Percentiles rank a stretch among this genome's conserved stretches.
Conservation (phyloP, 1,284 basidiomycete genomes). For the Cryptococcus maquisensis region DNA sequence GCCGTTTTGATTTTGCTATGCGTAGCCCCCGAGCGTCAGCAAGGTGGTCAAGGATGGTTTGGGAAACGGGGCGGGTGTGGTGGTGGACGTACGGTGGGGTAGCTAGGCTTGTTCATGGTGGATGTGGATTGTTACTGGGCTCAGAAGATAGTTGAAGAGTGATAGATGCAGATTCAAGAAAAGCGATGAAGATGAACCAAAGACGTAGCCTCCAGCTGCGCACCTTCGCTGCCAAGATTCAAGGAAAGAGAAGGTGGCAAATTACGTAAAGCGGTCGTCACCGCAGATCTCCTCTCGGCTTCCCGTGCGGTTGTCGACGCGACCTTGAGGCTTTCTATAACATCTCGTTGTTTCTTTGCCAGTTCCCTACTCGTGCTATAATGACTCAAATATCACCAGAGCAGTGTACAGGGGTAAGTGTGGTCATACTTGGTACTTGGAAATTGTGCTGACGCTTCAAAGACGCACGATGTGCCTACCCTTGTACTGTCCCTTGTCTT, state of each 20-base stretch:
- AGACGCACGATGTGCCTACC: constrained; percentile 65
- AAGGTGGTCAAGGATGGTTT: not conserved
- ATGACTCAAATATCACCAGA: too few species aligned
- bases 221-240: too few species aligned
- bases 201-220: too few species aligned
- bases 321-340: too few species aligned
- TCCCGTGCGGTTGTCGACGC: too few species aligned
- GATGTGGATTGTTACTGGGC: not conserved
- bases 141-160: not conserved
- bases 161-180: not conserved
- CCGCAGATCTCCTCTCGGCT: too few species aligned
- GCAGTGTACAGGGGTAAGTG: too few species aligned
- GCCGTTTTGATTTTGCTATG: constrained; percentile 1
- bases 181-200: not conserved
- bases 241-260: too few species aligned
- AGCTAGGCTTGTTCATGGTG: constrained; percentile 10
- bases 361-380: too few species aligned
- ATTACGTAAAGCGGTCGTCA: too few species aligned
- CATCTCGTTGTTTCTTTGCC: too few species aligned
- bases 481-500: constrained; percentile 69
- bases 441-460: not conserved
- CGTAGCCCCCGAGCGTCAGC: not conserved
- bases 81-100: constrained; percentile 5
- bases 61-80: not conserved
- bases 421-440: too few species aligned